Base-by-base conservation (phyloP, 768 basidiomycete species). In the Rubroboletus pulcherrimus region DNA sequence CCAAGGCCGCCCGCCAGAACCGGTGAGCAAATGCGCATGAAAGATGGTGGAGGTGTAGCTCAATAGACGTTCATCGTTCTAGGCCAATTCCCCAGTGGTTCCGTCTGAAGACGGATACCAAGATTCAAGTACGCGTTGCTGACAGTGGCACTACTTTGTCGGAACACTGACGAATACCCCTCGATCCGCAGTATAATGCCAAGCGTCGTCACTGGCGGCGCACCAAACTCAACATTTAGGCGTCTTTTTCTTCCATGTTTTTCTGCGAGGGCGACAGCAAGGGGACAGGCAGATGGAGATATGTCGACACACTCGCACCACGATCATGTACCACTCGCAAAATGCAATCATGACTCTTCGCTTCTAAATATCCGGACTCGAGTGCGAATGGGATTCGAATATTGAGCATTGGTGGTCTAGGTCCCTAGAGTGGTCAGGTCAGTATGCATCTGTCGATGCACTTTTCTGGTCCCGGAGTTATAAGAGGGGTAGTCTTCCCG, bases 1-100 rank as follows among this genome's bases (percentile, higher is more conserved):
- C 96, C 73, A 99, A 98, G 84, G 93, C 93, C 58, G 75, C 80
- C 58, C 87, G 93, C 69, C 94, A 97, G 83, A 99, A 99, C 82
- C 85, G 96, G 91, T 93, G 67, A 64, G 82, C 72, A 54, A 37
- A 10, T 31, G 15, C 7, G 5, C 9, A 15, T 30, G 9, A 34
- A 8, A 42, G 39, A 35, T 10, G 7, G 30, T n/a, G 45, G 14
- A 21, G 24, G 7, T 38, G 10, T n/a, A 12, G n/a, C 14, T 64
- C 14, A 52, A 33, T 14, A n/a, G 21, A 15, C 46, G 35, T 47
- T 7, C 39, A 37, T 50, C 35, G 31, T 47, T 55, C 39, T 52
- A 93, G 91, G 72, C 97, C 96, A 59, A 98, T 99, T 59, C 97
- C 96, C 62, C 96, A 98, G 71, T 99, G 96, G 96, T 98, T 97